Base-by-base conservation (phyloP, 176 grass and related monocot genomes). In the Secale cereale region DNA sequence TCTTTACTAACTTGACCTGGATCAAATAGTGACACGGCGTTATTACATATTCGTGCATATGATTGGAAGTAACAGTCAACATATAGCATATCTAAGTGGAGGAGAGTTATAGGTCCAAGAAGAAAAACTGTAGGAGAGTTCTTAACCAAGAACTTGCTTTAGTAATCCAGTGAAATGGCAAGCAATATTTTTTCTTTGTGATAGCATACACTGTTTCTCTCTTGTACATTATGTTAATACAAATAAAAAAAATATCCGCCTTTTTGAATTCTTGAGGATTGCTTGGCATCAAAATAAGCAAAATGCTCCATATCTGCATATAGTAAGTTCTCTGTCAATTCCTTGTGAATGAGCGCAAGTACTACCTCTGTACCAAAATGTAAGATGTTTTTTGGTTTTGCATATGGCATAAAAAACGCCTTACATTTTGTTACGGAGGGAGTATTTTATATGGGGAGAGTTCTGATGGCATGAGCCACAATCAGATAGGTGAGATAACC, bases 241-340 rank as follows among this genome's bases (percentile, higher is more conserved):
- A 50, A 50, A 50, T 16, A 50, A 50, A 50, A 50, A 50, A 17
- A 50, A 0, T 50, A 50, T 50, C 14, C 46, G 15, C 46, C 3
- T 37, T 65, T 25, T 59, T 59, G 10, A 89, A 28, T 4, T 26
- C 2, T 74, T 74, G 5, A 19, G 29, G 30, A 10, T 29, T 41
- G 30, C 25, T 25, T 28, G 65, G 16, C 78, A 52, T 52, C 39
- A 15, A 40, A 39, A 23, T 40, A 71, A 71, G 15, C 12, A 41
- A 46, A 39, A 30, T 80, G 28, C 28, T 61, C 45, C 10, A 37
- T 60, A 27, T 85, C 40, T 39, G 30, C 23, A 65, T 64, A 48
- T 39, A 45, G 26, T 35, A 74, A 40, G 13, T 85, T 80, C 54
- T 15, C 20, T 71, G 10, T 69, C 32, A 25, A 83, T 35, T 88